phyloP scores from a whole-genome alignment of 177 flowering plant genomes.

The Vitis hybrid region DNA sequence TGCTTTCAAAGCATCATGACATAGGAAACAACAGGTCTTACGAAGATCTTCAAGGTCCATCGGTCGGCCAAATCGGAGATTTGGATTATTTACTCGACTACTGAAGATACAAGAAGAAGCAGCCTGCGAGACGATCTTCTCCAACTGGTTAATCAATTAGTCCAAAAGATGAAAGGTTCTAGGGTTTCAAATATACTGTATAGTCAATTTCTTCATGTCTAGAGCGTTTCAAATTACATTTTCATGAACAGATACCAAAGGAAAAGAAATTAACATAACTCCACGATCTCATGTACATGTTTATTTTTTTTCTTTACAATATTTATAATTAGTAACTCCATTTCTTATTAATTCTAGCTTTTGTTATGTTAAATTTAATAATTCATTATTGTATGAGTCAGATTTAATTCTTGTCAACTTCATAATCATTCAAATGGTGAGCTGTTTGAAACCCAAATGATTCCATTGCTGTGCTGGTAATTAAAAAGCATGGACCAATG shows the following conservation, averaged over 20 bases:
- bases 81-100: conserved; percentile 43
- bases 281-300: conserved; percentile 18
- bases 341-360: background rate
- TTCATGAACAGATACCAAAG: conserved; percentile 4
- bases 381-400: no score
- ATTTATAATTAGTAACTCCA: background rate
- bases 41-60: conserved; percentile 28
- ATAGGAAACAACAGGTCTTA: conserved; percentile 13
- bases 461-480: no score
- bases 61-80: conserved; percentile 27
- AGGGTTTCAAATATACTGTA: conserved; percentile 13
- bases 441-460: no score
- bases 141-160: no score
- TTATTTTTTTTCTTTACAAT: background rate
- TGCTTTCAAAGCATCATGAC: conserved; percentile 31
- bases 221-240: conserved; percentile 1
- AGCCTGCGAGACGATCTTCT: no score
- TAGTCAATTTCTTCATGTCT: conserved; percentile 8
- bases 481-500: no score
- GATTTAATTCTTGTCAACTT: no score
- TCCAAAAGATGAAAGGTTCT: background rate
- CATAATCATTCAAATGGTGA: no score
- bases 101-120: conserved; percentile 11
- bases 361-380: no score
- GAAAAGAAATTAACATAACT: background rate